phyloP scores from a whole-genome alignment of 768 basidiomycete genomes.

The Auriscalpium microsporum region DNA sequence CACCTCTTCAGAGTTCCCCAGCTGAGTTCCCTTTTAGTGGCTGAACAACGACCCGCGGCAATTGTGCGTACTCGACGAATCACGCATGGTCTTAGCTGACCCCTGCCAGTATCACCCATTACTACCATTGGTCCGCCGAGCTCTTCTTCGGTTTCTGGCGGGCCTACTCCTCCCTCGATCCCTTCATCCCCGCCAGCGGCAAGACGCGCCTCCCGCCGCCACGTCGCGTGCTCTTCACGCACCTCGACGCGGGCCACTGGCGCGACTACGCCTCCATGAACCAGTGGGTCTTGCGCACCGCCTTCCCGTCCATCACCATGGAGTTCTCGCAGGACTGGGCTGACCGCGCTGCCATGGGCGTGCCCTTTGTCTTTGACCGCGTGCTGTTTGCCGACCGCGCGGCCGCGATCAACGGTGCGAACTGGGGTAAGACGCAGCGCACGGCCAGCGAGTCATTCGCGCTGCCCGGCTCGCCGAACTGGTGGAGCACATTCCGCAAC shows the following conservation, averaged over 20 bases:
- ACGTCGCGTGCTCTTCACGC: slow-evolving; percentile 69
- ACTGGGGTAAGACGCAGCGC: slow-evolving; percentile 63
- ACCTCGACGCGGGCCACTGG: slow-evolving; percentile 71
- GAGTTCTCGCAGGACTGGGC: slow-evolving; percentile 81
- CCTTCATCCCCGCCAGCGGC: slow-evolving; percentile 53
- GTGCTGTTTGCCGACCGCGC: slow-evolving; percentile 82
- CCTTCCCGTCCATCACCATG: slow-evolving; percentile 73
- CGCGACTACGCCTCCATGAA: slow-evolving; percentile 91
- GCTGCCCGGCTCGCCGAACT: slow-evolving; percentile 65
- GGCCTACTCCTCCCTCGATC: slow-evolving; percentile 75
- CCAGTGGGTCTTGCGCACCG: slow-evolving; percentile 70
- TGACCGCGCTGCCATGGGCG: slow-evolving; percentile 63
- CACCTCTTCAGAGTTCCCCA: background rate
- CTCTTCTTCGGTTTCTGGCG: slow-evolving; percentile 91
- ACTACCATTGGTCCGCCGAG: slow-evolving; percentile 92
- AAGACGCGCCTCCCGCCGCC: slow-evolving; percentile 66
- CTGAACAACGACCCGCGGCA: slow-evolving; percentile 80
- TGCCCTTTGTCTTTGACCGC: slow-evolving; percentile 76
- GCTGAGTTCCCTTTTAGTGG: slow-evolving; percentile 36
- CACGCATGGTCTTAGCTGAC: slow-evolving; percentile 1
- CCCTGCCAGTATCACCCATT: slow-evolving; percentile 66
- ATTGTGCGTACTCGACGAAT: slow-evolving; percentile 43
- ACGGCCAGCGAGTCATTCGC: slow-evolving; percentile 69
- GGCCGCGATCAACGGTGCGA: slow-evolving; percentile 66
- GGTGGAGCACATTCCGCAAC: slow-evolving; percentile 78